Base-by-base conservation (phyloP, 2,329 filamentous ascomycete species). In the Apiospora phragmitis region DNA sequence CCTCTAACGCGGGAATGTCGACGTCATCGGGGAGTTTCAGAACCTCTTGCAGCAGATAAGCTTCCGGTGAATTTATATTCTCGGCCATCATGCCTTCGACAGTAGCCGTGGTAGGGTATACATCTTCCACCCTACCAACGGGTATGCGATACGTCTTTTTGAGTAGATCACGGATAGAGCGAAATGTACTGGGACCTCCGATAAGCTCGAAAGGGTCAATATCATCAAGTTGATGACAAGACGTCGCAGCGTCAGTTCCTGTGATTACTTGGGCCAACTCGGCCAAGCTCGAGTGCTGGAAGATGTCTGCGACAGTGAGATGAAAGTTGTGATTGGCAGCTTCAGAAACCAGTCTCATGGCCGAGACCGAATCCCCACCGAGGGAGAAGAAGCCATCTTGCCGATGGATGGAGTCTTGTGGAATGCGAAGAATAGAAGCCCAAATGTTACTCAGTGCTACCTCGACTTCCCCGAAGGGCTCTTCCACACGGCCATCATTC, bases 301-400 rank as follows among this genome's bases (percentile, higher is more conserved):
- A 70, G 14, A 70, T 38, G n/a, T 68, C 55, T 24, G 69, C 65
- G 32, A 70, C 69, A 49, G 65, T 68, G 35, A 70, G 38, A 42
- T 59, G 65, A 38, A 65, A 45, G 14, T 68, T 66, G 4, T 35
- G 55, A 4, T n/a, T 62, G 55, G 32, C 32, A n/a, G 55, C 55
- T 62, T 49, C 49, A n/a, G 68, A 26, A 6, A 55, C 45, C 11
- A 42, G 47, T 16, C 42, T 49, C 38, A 62, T 42, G 24, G 72
- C 69, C 9, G 65, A 35, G 47, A 73, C 45, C 3, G 74, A 75
- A 68, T 75, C 72, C 0, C 74, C 74, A n/a, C 74, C 74, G 5
- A 75, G 69, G 18, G 51, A 42, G 66, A 75, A 73, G 68, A 75
- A 75, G 67, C 69, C 70, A 24, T 67, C 59, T 32, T 70, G 38